Percentiles rank a stretch among this genome's conserved stretches.
Evolutionary conservation across 73 alveolate species (phyloP).

Genomic region (Halteria grandinella): DNA sequence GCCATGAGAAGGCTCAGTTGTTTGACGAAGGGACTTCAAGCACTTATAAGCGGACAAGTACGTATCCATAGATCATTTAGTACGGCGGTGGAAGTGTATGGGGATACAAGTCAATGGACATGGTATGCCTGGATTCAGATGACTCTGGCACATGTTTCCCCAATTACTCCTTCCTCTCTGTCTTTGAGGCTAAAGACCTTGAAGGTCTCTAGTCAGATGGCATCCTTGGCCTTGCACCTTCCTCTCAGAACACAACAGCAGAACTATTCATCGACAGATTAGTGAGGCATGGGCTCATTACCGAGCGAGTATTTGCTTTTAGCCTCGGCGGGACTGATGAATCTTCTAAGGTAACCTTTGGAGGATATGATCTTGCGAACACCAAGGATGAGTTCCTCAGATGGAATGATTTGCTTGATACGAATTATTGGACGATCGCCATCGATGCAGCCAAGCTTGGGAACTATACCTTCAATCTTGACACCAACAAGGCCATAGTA

Average conservation of each 20-base stretch:
- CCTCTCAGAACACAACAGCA: slow-evolving; percentile 32
- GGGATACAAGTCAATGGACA: slow-evolving; percentile 45
- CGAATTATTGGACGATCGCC: slow-evolving; percentile 36
- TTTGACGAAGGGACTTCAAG: slow-evolving; percentile 1
- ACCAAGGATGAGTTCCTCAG: slow-evolving; percentile 6
- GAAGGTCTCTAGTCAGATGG: slow-evolving; percentile 61
- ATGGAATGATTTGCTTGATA: slow-evolving; percentile 42
- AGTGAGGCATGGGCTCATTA: not conserved
- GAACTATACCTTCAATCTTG: not conserved
- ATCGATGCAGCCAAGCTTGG: slow-evolving; percentile 36
- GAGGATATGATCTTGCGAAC: slow-evolving; percentile 41
- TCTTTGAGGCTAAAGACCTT: slow-evolving; percentile 39
- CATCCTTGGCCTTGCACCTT: slow-evolving; percentile 54
- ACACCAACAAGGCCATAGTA: slow-evolving; percentile 26
- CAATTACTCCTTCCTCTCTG: slow-evolving; percentile 32
- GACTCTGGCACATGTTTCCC: not conserved
- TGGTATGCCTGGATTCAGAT: slow-evolving; percentile 4
- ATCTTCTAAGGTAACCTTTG: slow-evolving; percentile 14
- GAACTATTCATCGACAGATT: slow-evolving; percentile 42
- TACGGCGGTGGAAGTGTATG: slow-evolving; percentile 57
- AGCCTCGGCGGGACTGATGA: slow-evolving; percentile 44
- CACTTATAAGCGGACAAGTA: not conserved
- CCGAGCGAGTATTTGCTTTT: not conserved
- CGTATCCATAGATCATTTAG: not conserved
- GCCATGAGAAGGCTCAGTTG: slow-evolving; percentile 17